Evolutionary conservation across 2,329 filamentous ascomycete species (phyloP), one percentile per base, ranked within the genome.

Genomic region (Macrophomina tecta): DNA sequence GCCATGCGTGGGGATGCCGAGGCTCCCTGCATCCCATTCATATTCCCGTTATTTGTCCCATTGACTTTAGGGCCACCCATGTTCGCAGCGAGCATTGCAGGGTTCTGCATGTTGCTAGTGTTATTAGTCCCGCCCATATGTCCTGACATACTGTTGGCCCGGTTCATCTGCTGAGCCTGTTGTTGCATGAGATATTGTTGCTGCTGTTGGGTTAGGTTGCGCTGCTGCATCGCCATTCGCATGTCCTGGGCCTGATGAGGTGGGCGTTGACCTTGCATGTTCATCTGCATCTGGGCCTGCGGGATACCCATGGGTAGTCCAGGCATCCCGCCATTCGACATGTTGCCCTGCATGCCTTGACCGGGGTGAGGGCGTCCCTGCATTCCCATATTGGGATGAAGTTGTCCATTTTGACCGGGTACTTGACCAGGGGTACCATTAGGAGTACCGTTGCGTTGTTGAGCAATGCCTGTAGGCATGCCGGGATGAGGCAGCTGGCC

Each of bases 241-340:
- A 78, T 73, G 65, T 78, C 75, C 53, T 79, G 76, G 14, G 63
- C 53, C 51, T 75, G 77, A 68, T 78, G 78, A 51, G 72, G 73
- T 65, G 90, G 85, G 64, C 87, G 84, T 69, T 90, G 85, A 56
- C 79, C 80, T 69, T 81, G 82, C 77, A 85, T 82, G 40, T 84
- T 81, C 16, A 84, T 83, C 72, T 90, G 89, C 81, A 92, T 85
- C 70, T 90, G 90, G 30, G 90, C 89, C 74, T 91, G 90, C 45
- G 89, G 87, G 30, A 91, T 83, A 72, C 78, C 87, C 83, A 74
- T 85, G 77, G 74, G 84, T 83, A 72, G 83, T 75, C 70, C 85
- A 79, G 72, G 80, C 80, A 77, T 87, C 83, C 73, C 77, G 2
- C 78, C 77, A 65, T 82, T 82, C 2, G 74, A 77, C 66, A 85